A percentile compares a stretch with the other conserved stretches of the same genome.
Conservation (phyloP, 2,329 filamentous ascomycete genomes). For the Colletotrichum sansevieriae region DNA sequence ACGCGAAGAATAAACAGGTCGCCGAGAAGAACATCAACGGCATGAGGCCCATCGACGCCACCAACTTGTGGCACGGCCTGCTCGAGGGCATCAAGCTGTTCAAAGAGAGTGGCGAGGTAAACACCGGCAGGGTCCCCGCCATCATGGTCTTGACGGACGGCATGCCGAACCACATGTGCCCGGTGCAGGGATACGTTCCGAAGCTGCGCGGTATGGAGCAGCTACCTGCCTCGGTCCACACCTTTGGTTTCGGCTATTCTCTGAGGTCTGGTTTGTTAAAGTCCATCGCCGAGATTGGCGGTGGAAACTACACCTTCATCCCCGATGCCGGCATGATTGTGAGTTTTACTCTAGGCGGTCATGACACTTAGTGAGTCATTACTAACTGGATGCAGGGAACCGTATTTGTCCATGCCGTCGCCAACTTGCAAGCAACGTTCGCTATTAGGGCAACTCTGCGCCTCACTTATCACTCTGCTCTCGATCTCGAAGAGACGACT, state of each 20-base stretch:
- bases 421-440: slow-evolving; percentile 71
- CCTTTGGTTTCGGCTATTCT: slow-evolving; percentile 67
- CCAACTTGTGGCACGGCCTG: slow-evolving; percentile 72
- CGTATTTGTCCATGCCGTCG: slow-evolving; percentile 72
- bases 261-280: slow-evolving; percentile 67
- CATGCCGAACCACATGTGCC: slow-evolving; percentile 66
- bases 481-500: slow-evolving; percentile 56
- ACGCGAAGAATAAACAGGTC: slow-evolving; percentile 56
- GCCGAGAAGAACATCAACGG: slow-evolving; percentile 57
- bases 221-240: slow-evolving; percentile 62
- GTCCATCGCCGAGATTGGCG: slow-evolving; percentile 69
- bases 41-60: slow-evolving; percentile 56
- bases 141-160: slow-evolving; percentile 69
- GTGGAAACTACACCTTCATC: slow-evolving; percentile 72
- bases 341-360: slow-evolving; percentile 23
- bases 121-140: slow-evolving; percentile 58
- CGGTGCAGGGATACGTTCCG: slow-evolving; percentile 65
- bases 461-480: slow-evolving; percentile 53
- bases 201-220: slow-evolving; percentile 60
- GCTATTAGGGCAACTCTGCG: slow-evolving; percentile 61
- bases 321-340: slow-evolving; percentile 72
- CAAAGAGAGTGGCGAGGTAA: slow-evolving; percentile 44
- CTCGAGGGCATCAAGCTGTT: slow-evolving; percentile 64
- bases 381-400: slow-evolving; percentile 57
- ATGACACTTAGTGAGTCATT: rapidly evolving